A percentile compares a stretch with the other conserved stretches of the same genome.
Conservation (phyloP, 1,284 basidiomycete species). For the Cryptococcus sp. region DNA sequence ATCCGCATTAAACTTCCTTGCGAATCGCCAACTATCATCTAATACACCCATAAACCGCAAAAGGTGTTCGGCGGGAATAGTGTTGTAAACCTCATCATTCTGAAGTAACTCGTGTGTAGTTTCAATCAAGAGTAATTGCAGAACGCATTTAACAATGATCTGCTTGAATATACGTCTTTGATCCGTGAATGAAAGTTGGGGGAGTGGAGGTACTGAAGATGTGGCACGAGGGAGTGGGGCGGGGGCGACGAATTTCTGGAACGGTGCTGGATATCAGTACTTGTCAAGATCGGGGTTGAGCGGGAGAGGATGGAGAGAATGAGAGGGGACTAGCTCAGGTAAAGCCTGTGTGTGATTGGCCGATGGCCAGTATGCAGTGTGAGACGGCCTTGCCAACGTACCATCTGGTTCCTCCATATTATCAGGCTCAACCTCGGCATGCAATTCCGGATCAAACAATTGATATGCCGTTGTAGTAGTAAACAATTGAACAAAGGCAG, state of each 20-base stretch:
- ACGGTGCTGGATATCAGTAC: slow-evolving; percentile 26
- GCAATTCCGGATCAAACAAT: slow-evolving; percentile 84
- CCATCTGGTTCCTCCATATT: slow-evolving; percentile 55
- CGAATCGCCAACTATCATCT: slow-evolving; percentile 96
- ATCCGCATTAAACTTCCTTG: slow-evolving; percentile 95
- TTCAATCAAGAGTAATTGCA: slow-evolving; percentile 94
- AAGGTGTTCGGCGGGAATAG: slow-evolving; percentile 90
- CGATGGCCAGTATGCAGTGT: neutral
- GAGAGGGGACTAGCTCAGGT: no score
- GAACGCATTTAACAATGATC: slow-evolving; percentile 99
- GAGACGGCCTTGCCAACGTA: slow-evolving; percentile 7
- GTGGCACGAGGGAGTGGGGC: slow-evolving; percentile 39
- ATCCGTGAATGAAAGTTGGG: slow-evolving; percentile 51
- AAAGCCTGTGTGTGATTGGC: no score
- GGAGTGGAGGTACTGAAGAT: slow-evolving; percentile 22
- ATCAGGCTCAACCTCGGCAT: slow-evolving; percentile 66
- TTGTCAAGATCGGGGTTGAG: neutral
- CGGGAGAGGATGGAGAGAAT: neutral
- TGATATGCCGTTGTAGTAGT: slow-evolving; percentile 96
- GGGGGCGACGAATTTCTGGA: slow-evolving; percentile 46
- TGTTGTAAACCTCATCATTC: slow-evolving; percentile 85
- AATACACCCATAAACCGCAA: slow-evolving; percentile 89
- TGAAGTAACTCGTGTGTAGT: slow-evolving; percentile 94
- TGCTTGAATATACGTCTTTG: slow-evolving; percentile 93
- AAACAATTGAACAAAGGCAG: slow-evolving; percentile 93